Conservation (phyloP, 768 basidiomycete genomes). For the Lepiota venenata region DNA sequence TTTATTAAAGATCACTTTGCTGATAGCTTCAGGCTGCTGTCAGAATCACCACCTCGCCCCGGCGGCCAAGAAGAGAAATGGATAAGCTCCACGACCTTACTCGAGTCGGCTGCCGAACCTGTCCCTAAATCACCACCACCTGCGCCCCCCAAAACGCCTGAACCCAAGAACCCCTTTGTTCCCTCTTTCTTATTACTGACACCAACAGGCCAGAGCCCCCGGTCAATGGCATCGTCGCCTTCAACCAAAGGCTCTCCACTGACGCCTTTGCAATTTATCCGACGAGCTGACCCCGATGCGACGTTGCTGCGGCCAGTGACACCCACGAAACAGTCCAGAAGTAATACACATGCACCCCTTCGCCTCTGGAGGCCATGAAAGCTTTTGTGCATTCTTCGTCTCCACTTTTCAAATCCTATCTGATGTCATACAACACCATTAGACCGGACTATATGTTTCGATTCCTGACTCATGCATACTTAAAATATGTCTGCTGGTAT, state of each 20-base stretch:
- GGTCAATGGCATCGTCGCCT: constrained; percentile 45
- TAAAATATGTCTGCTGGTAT: too few relatives aligned
- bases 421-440: too few relatives aligned
- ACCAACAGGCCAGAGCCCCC: constrained; percentile 48
- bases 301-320: constrained; percentile 54
- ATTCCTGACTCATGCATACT: too few relatives aligned
- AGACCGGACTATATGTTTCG: background rate
- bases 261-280: constrained; percentile 80
- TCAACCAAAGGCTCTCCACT: constrained; percentile 65
- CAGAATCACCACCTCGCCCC: constrained; percentile 57
- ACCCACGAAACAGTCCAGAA: constrained; percentile 52
- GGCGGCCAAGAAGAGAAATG: constrained; percentile 67
- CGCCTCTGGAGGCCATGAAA: constrained; percentile 66
- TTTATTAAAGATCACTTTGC: constrained; percentile 88
- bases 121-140: constrained; percentile 28
- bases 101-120: constrained; percentile 43
- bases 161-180: constrained; percentile 51
- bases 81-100: constrained; percentile 76
- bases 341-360: constrained; percentile 39
- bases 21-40: constrained; percentile 71
- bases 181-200: constrained; percentile 69
- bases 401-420: too few relatives aligned
- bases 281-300: constrained; percentile 65
- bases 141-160: constrained; percentile 60
- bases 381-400: too few relatives aligned